phyloP scores from a whole-genome alignment of 140 eudicot species.

The Flaveria floridana region DNA sequence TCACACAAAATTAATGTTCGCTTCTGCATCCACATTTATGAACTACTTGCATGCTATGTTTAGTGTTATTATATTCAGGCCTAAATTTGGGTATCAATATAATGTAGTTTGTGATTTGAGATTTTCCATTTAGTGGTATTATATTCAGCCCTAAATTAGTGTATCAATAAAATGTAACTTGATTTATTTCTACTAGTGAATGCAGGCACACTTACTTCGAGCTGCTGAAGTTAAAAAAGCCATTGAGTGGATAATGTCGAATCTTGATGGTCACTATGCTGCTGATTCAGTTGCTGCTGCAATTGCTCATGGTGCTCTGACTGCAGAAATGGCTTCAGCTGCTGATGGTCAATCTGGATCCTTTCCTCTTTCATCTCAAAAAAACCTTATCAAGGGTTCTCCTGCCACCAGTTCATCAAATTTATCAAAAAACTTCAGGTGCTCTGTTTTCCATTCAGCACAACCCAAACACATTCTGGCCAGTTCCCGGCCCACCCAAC shows the following conservation, averaged over 20 bases:
- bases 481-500: not conserved
- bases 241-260: constrained; percentile 90
- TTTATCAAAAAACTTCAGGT: constrained; percentile 85
- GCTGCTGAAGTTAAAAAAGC: constrained; percentile 95
- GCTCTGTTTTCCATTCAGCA: constrained; percentile 22
- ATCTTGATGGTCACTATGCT: constrained; percentile 93
- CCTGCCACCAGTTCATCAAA: constrained; percentile 55
- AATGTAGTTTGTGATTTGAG: constrained; percentile 20
- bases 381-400: constrained; percentile 42
- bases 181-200: constrained; percentile 82
- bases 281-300: constrained; percentile 98
- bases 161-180: constrained; percentile 50
- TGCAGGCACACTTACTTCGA: constrained; percentile 91
- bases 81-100: constrained; percentile 29
- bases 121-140: not conserved
- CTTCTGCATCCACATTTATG: no score
- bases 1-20: no score
- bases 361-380: constrained; percentile 47
- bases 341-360: constrained; percentile 47
- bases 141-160: constrained; percentile 17
- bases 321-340: constrained; percentile 57
- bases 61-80: no score
- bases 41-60: no score
- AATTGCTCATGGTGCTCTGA: constrained; percentile 82
- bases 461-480: not conserved